phyloP scores from a whole-genome alignment of 352 stramenopile species.

The Phytopythium helicoides region DNA sequence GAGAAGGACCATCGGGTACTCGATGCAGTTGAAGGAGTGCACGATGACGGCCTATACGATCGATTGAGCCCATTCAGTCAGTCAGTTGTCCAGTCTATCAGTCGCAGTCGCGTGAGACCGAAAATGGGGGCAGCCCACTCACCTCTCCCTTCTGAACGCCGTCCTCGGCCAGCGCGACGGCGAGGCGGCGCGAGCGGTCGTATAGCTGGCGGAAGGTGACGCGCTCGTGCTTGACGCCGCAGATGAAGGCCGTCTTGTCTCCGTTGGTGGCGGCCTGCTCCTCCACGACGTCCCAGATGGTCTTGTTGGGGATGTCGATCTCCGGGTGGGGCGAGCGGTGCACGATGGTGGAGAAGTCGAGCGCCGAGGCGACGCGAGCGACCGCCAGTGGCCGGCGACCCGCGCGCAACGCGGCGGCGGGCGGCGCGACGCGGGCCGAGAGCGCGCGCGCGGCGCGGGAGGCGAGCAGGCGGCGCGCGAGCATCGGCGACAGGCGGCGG shows the following conservation, averaged over 20 bases:
- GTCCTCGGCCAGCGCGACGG: too few species aligned
- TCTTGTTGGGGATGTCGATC: constrained; percentile 47
- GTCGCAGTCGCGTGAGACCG: too few species aligned
- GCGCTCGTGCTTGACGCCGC: constrained; percentile 45
- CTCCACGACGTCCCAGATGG: constrained; percentile 45
- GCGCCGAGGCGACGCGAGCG: constrained; percentile 6
- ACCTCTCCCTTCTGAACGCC: too few species aligned
- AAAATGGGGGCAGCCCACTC: too few species aligned
- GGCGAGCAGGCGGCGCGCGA: constrained; percentile 24
- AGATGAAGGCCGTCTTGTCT: constrained; percentile 51
- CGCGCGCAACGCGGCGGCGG: not conserved
- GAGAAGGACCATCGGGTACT: constrained; percentile 49
- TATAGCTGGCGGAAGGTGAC: constrained; percentile 49
- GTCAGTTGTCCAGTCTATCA: too few species aligned
- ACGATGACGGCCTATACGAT: too few species aligned
- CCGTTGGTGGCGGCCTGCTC: constrained; percentile 28
- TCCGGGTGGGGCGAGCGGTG: constrained; percentile 50
- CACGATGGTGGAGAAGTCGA: constrained; percentile 45
- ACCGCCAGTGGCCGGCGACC: not conserved
- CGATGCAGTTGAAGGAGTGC: too few species aligned
- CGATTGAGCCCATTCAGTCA: too few species aligned
- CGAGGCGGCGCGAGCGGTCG: constrained; percentile 31
- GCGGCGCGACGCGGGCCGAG: constrained; percentile 1
- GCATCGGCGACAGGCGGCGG: constrained; percentile 8
- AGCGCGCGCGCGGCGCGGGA: constrained; percentile 11